Evolutionary conservation across 768 basidiomycete genomes (phyloP).

Genomic region (Amylocystis lapponica): DNA sequence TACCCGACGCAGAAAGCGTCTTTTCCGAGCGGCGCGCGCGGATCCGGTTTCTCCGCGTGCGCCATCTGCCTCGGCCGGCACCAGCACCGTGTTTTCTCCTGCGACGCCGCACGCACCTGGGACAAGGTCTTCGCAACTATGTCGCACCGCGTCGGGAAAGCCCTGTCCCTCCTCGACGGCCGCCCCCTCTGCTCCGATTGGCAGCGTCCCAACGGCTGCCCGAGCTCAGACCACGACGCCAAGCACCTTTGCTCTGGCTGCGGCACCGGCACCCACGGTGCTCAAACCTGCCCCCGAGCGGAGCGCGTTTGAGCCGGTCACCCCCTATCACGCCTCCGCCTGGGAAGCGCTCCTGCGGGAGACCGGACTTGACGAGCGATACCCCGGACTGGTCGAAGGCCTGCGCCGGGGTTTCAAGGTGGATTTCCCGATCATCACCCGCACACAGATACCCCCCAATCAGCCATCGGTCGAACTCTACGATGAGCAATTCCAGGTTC

Average conservation of each 20-base stretch:
- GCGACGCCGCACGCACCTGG: background rate
- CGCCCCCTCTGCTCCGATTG: background rate
- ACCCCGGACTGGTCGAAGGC: background rate
- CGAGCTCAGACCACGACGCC: background rate
- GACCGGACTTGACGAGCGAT: background rate
- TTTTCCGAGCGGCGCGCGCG: background rate
- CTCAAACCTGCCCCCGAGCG: slow-evolving; percentile 1
- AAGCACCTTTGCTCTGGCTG: slow-evolving; percentile 1
- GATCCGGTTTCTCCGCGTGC: background rate
- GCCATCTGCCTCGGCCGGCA: slow-evolving; percentile 1
- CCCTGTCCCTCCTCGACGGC: background rate
- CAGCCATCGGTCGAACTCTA: background rate
- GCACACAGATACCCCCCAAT: background rate
- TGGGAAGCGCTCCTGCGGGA: background rate
- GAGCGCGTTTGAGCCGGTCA: background rate
- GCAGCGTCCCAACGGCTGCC: background rate
- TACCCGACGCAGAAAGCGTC: background rate
- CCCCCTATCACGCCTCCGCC: background rate
- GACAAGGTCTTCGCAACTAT: background rate
- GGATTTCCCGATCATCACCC: background rate
- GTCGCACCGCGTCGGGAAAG: background rate
- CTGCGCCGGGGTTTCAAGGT: background rate
- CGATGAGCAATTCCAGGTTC: background rate
- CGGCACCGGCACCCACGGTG: background rate
- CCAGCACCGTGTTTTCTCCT: background rate